Conservation (phyloP, 306 rosid genomes). For the Prunus mira region DNA sequence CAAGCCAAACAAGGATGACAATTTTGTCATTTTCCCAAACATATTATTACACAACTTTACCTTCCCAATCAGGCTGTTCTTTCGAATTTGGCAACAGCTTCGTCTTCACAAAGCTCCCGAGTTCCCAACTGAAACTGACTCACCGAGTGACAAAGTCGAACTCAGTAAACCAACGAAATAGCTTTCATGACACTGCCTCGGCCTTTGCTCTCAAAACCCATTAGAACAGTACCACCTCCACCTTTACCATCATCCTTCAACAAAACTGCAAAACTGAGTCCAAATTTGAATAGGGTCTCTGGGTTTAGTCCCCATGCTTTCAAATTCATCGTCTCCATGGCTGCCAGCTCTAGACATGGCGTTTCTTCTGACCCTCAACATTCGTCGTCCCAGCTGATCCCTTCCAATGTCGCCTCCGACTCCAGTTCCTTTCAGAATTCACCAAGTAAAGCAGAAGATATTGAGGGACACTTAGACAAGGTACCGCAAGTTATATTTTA, state of each 20-base stretch:
- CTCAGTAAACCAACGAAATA: background rate
- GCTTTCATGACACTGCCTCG: conserved; percentile 43
- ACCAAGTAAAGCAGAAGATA: conserved; percentile 18
- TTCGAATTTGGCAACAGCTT: background rate
- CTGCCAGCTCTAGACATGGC: conserved; percentile 31
- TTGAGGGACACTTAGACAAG: conserved; percentile 56
- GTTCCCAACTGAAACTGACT: background rate
- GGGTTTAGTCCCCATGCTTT: conserved; percentile 12
- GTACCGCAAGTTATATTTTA: background rate
- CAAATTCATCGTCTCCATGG: conserved; percentile 25
- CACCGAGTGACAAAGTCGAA: background rate
- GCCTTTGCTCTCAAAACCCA: conserved; percentile 31
- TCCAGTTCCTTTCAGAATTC: conserved; percentile 16
- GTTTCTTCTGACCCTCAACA: conserved; percentile 40
- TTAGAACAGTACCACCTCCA: conserved; percentile 12
- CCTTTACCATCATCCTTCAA: background rate
- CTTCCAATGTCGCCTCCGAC: conserved; percentile 30
- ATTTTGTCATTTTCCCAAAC: no score
- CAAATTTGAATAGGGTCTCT: conserved; percentile 27
- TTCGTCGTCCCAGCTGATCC: conserved; percentile 28
- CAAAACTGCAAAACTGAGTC: conserved; percentile 19
- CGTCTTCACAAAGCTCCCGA: no score
- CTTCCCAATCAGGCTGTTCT: background rate
- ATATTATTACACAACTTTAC: background rate
- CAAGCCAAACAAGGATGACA: no score